A percentile compares a stretch with the other conserved stretches of the same genome.
Conservation (phyloP, 345 rosid species). For the Cardamine resedifolia region DNA sequence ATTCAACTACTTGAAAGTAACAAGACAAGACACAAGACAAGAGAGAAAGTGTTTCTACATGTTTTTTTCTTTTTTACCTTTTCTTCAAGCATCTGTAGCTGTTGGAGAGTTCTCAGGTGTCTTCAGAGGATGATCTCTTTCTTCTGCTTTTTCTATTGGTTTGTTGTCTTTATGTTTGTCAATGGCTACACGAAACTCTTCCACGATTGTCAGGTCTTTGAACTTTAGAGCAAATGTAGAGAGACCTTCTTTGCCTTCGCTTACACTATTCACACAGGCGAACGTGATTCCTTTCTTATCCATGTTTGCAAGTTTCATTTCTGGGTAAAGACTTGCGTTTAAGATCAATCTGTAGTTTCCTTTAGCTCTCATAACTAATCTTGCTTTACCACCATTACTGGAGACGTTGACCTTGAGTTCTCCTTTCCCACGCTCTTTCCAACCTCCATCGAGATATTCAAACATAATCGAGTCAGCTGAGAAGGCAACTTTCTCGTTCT, state of each 20-base stretch:
- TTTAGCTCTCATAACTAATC: slow-evolving; percentile 85
- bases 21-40: slow-evolving; percentile 6
- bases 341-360: slow-evolving; percentile 89
- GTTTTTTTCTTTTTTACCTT: background rate
- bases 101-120: slow-evolving; percentile 89
- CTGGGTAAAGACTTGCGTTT: slow-evolving; percentile 86
- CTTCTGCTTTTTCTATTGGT: slow-evolving; percentile 19
- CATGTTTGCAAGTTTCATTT: slow-evolving; percentile 92
- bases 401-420: slow-evolving; percentile 83
- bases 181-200: slow-evolving; percentile 64
- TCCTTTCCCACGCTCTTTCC: slow-evolving; percentile 99
- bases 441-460: slow-evolving; percentile 65
- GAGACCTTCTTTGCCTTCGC: slow-evolving; percentile 65
- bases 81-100: slow-evolving; percentile 47
- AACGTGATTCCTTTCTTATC: slow-evolving; percentile 94
- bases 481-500: slow-evolving; percentile 76
- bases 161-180: slow-evolving; percentile 56
- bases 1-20: slow-evolving; percentile 16
- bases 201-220: slow-evolving; percentile 64
- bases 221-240: slow-evolving; percentile 86
- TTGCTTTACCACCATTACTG: slow-evolving; percentile 58
- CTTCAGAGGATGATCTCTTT: slow-evolving; percentile 43
- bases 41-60: slow-evolving; percentile 8
- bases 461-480: slow-evolving; percentile 75
- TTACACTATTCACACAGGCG: slow-evolving; percentile 71